A percentile compares a stretch with the other conserved stretches of the same genome.
Conservation (phyloP, 192 early-diverging fungal species). For the Mortierella claussenii region DNA sequence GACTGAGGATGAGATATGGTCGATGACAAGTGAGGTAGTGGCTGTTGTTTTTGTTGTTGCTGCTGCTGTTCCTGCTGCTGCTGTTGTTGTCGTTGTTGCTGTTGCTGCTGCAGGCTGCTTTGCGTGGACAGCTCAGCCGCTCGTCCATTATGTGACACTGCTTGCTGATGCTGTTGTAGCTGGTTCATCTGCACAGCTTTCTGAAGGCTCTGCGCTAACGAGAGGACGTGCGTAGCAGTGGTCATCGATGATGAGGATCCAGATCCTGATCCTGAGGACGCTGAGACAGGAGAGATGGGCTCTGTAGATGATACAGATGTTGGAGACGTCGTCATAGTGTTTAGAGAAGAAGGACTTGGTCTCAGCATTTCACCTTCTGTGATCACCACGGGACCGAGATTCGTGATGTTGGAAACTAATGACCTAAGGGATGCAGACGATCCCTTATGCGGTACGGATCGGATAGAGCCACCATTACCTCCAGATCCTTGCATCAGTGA, state of each 20-base stretch:
- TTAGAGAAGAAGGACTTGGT: too few relatives aligned
- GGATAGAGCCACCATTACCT: not conserved
- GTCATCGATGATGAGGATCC: not conserved
- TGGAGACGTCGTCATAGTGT: too few relatives aligned
- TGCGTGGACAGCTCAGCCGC: too few relatives aligned
- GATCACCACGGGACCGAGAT: not conserved
- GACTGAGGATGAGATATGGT: not conserved
- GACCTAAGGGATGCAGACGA: constrained; percentile 19
- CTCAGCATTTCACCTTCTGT: too few relatives aligned
- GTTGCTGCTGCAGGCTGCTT: too few relatives aligned
- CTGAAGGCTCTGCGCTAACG: constrained; percentile 30
- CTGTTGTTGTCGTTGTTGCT: too few relatives aligned
- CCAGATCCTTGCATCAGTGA: not conserved
- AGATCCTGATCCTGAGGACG: not conserved
- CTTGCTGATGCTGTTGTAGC: too few relatives aligned
- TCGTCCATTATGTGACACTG: too few relatives aligned
- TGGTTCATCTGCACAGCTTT: constrained; percentile 10
- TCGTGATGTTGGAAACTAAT: not conserved
- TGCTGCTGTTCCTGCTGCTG: too few relatives aligned
- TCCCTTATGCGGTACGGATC: constrained; percentile 13
- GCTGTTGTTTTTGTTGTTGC: too few relatives aligned
- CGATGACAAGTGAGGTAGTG: too few relatives aligned
- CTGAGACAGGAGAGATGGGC: not conserved
- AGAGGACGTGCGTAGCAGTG: constrained; percentile 11
- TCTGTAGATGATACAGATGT: too few relatives aligned